Conservation (phyloP, 1,284 basidiomycete species). For the Sanghuangporus baumii region DNA sequence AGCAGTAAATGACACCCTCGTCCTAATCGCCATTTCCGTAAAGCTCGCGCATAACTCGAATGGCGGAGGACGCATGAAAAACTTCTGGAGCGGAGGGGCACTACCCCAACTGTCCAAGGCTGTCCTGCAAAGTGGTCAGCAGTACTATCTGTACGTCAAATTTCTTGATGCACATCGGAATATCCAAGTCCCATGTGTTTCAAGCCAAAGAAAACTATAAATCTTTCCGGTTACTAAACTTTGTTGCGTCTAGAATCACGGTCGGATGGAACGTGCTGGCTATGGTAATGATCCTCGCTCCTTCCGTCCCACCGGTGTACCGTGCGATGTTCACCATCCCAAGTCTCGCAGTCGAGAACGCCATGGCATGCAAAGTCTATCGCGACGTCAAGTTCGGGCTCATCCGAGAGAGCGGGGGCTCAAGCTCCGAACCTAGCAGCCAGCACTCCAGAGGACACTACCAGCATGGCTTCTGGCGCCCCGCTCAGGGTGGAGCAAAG, state of each 20-base stretch:
- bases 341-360: conserved; percentile 24
- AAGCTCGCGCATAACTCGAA: conserved; percentile 2
- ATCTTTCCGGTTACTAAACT: not conserved
- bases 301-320: conserved; percentile 10
- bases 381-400: conserved; percentile 21
- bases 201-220: not conserved
- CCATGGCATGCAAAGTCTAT: conserved; percentile 28
- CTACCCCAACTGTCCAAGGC: conserved; percentile 26
- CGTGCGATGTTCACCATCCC: conserved; percentile 21
- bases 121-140: conserved; percentile 28
- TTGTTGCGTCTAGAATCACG: conserved; percentile 20
- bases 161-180: not conserved
- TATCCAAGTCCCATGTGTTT: not conserved
- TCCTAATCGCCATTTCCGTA: conserved; percentile 4
- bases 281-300: conserved; percentile 20
- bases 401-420: not conserved
- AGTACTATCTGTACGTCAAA: conserved; percentile 29
- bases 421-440: not conserved
- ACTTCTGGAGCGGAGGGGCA: conserved; percentile 23
- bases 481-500: not conserved
- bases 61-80: not conserved
- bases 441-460: not conserved
- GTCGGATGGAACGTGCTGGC: conserved; percentile 22
- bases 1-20: not conserved
- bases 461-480: not conserved